Evolutionary conservation across 164 flowering plant species (phyloP).

Genomic region (Liquidambar formosana): DNA sequence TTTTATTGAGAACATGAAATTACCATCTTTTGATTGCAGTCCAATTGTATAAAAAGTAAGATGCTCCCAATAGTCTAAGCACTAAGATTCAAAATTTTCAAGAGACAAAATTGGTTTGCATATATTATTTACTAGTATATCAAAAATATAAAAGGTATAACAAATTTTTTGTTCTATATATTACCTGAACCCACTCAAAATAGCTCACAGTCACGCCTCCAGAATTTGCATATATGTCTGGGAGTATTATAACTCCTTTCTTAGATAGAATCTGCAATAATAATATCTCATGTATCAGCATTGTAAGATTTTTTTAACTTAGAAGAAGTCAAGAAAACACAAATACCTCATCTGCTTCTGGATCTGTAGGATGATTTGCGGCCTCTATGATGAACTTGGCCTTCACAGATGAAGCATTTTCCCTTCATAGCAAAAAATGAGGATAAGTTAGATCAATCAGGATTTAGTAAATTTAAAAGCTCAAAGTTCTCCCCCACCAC

Average conservation of each 20-base stretch:
- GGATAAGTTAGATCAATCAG: neutral
- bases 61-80: no score
- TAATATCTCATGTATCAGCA: neutral
- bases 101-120: no score
- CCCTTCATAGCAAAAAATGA: conserved; percentile 38
- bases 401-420: conserved; percentile 69
- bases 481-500: no score
- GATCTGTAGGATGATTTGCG: conserved; percentile 86
- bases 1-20: no score
- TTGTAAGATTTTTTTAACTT: neutral
- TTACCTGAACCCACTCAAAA: conserved; percentile 76
- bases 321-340: neutral
- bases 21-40: no score
- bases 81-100: no score
- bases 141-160: neutral
- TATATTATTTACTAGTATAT: no score
- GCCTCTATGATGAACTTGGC: conserved; percentile 79
- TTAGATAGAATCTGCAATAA: conserved; percentile 55
- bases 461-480: no score
- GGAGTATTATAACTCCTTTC: conserved; percentile 68
- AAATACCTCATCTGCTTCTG: conserved; percentile 84
- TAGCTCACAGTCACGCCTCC: conserved; percentile 84
- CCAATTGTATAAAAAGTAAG: no score
- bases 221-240: conserved; percentile 78
- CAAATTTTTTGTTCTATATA: neutral